These are phyloP conservation scores for Candida krabiensis DNA, from an alignment of 805 yeast species.

Conservation along the genomic window DNA sequence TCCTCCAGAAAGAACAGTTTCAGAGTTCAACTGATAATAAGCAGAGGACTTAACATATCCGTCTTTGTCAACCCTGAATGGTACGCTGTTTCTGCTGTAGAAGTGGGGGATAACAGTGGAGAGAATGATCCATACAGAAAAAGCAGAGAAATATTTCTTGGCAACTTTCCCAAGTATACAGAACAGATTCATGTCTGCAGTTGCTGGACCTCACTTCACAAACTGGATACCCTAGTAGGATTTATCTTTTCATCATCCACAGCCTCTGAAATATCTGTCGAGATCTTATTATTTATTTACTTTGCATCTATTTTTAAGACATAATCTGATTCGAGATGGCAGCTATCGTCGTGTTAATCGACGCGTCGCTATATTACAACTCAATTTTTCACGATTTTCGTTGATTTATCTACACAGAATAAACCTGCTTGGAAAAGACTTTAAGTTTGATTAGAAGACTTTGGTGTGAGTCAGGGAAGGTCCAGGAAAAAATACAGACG, in stretches of 20 bases:
- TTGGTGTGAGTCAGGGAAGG: too few relatives aligned
- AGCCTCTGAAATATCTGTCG: too few relatives aligned
- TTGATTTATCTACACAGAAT: too few relatives aligned
- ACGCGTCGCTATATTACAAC: too few relatives aligned
- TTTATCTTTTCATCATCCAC: background rate
- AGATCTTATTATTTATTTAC: too few relatives aligned
- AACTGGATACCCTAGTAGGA: background rate
- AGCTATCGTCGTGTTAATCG: too few relatives aligned
- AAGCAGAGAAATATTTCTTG: slow-evolving; percentile 4
- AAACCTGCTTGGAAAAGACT: too few relatives aligned
- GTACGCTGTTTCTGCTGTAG: background rate
- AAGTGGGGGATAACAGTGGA: slow-evolving; percentile 11
- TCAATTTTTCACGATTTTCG: too few relatives aligned
- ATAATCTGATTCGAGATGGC: too few relatives aligned
- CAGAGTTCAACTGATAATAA: slow-evolving; percentile 24
- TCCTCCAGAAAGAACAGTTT: slow-evolving; percentile 14
- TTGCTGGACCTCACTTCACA: background rate
- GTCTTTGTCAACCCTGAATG: slow-evolving; percentile 11
- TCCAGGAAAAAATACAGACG: too few relatives aligned
- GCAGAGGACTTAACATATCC: slow-evolving; percentile 19
- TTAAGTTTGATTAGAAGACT: too few relatives aligned
- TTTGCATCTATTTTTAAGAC: too few relatives aligned
- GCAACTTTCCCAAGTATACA: slow-evolving; percentile 6
- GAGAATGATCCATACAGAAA: slow-evolving; percentile 12
- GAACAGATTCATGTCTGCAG: slow-evolving; percentile 4